These are phyloP conservation scores for Aspergillus tamarii DNA, from an alignment of 2,329 filamentous ascomycete species.

Conservation along the genomic window DNA sequence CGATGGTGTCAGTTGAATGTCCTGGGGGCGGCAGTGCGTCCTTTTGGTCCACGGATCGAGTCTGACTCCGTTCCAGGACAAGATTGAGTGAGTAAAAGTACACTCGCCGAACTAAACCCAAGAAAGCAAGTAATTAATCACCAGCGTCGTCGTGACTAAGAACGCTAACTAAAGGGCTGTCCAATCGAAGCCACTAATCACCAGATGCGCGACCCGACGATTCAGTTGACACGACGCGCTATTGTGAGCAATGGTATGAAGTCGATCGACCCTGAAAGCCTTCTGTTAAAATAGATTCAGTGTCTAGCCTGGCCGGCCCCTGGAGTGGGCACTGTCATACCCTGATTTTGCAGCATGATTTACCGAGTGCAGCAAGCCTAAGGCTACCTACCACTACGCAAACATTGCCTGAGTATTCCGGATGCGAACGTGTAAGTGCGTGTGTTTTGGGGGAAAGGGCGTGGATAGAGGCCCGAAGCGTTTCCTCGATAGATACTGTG, in stretches of 20 bases:
- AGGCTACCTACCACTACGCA: not conserved
- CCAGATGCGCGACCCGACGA: slow-evolving; percentile 20
- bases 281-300: not conserved
- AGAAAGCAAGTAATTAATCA: slow-evolving; percentile 6
- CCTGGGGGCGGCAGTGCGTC: slow-evolving; percentile 5
- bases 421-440: slow-evolving; percentile 8
- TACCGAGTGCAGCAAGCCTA: slow-evolving; percentile 8
- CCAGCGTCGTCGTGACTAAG: slow-evolving; percentile 14
- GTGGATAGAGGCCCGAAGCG: not conserved
- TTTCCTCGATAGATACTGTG: not conserved
- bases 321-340: not conserved
- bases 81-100: slow-evolving; percentile 6
- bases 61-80: slow-evolving; percentile 21
- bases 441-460: not conserved
- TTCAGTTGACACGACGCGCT: slow-evolving; percentile 25
- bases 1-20: not conserved
- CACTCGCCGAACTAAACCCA: slow-evolving; percentile 10
- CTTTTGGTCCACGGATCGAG: slow-evolving; percentile 22
- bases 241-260: slow-evolving; percentile 8
- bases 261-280: not conserved
- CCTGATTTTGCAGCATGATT: not conserved
- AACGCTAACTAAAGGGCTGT: slow-evolving; percentile 3
- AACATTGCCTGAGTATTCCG: slow-evolving; percentile 4
- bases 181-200: slow-evolving; percentile 8
- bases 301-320: not conserved